Percentiles rank a stretch among this genome's conserved stretches.
phyloP scores from a whole-genome alignment of 2,329 filamentous ascomycete species.

The Apiospora pterosperma region DNA sequence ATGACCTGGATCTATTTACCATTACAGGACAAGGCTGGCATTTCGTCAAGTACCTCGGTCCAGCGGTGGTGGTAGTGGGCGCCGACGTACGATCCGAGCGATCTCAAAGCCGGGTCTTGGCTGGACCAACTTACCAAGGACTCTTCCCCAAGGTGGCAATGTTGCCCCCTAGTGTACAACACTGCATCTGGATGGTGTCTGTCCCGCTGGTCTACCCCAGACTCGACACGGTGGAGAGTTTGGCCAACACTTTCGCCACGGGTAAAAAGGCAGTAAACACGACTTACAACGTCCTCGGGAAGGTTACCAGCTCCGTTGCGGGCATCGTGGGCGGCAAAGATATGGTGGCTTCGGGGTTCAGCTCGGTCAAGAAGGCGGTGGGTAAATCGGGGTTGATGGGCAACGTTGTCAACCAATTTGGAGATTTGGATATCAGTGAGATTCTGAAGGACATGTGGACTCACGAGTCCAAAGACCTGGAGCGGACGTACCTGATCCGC shows the following conservation, averaged over 20 bases:
- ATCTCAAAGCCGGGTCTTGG: constrained; percentile 87
- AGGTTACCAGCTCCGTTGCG: constrained; percentile 90
- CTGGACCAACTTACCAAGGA: constrained; percentile 94
- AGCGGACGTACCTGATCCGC: constrained; percentile 92
- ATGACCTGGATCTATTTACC: constrained; percentile 90
- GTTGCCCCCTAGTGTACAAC: constrained; percentile 87
- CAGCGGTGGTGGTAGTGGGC: constrained; percentile 84
- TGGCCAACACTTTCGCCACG: constrained; percentile 87
- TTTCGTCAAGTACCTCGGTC: constrained; percentile 94
- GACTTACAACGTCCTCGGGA: constrained; percentile 93
- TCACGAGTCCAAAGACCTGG: constrained; percentile 94
- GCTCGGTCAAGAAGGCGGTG: constrained; percentile 92
- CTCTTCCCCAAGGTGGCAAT: constrained; percentile 94
- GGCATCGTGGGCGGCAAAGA: constrained; percentile 94
- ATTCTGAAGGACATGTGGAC: constrained; percentile 97
- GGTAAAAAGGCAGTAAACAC: constrained; percentile 97
- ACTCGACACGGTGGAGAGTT: constrained; percentile 84
- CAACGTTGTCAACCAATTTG: constrained; percentile 91
- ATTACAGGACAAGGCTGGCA: constrained; percentile 98
- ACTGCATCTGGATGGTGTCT: constrained; percentile 94
- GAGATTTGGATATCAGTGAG: constrained; percentile 90
- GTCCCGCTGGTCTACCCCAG: constrained; percentile 90
- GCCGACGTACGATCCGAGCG: constrained; percentile 90
- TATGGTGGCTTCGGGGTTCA: constrained; percentile 88
- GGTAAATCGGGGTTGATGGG: constrained; percentile 96